Conservation (phyloP, 306 rosid species). For the Corylus heterophylla region DNA sequence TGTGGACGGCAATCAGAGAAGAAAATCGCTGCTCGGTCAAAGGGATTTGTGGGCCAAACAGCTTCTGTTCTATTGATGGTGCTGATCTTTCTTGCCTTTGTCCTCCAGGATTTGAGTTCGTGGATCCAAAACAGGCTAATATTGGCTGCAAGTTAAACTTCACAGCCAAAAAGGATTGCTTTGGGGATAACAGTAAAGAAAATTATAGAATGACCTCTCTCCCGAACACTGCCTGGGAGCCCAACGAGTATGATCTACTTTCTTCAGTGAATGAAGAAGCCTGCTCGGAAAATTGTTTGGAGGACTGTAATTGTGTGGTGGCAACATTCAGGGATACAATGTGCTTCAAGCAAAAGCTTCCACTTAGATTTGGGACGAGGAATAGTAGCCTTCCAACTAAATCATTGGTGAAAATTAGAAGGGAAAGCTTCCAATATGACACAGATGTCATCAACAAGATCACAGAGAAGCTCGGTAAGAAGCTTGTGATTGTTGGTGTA, state of each 20-base stretch:
- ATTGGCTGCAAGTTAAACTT: constrained; percentile 4
- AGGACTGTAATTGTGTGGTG: constrained; percentile 4
- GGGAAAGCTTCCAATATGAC: background rate
- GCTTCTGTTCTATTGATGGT: background rate
- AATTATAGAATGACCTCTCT: background rate
- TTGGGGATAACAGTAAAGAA: background rate
- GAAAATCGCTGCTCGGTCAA: background rate
- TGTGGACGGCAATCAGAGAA: background rate
- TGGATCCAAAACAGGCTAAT: background rate
- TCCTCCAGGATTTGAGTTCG: constrained; percentile 1
- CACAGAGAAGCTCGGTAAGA: background rate
- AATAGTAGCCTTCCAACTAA: background rate
- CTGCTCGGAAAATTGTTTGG: background rate
- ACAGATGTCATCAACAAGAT: background rate
- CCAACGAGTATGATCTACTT: background rate
- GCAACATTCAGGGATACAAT: background rate
- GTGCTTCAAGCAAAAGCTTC: constrained; percentile 5
- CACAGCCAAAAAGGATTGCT: background rate
- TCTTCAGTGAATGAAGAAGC: background rate
- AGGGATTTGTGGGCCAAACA: constrained; percentile 4
- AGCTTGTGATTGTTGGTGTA: background rate
- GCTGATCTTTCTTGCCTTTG: constrained; percentile 5
- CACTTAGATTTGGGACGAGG: background rate
- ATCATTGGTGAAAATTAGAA: background rate
- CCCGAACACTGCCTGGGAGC: background rate